phyloP scores from a whole-genome alignment of 2,329 filamentous ascomycete genomes.

The Apiospora aurea region DNA sequence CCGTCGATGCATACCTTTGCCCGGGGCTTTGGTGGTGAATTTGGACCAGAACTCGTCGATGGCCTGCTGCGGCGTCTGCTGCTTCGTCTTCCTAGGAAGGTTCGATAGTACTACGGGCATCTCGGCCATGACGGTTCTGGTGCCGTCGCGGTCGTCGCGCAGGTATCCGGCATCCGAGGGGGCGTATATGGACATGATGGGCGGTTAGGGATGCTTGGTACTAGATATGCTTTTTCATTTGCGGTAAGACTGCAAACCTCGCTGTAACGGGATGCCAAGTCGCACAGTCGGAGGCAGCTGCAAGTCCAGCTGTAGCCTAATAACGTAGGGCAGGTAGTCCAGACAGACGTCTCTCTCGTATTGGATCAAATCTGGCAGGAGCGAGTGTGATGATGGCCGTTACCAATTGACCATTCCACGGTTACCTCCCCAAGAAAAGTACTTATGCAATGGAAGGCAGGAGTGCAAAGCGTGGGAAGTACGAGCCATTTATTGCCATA shows the following conservation, averaged over 20 bases:
- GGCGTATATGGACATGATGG: constrained; percentile 17
- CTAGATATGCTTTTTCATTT: background rate
- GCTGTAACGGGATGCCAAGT: background rate
- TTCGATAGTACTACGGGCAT: constrained; percentile 33
- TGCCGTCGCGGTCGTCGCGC: background rate
- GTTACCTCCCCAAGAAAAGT: background rate
- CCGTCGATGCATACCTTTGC: constrained; percentile 60
- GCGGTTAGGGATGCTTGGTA: background rate
- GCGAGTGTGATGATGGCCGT: background rate
- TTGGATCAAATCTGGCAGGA: background rate
- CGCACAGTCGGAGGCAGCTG: background rate
- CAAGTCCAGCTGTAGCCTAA: background rate
- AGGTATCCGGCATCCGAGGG: constrained; percentile 1
- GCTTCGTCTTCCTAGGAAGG: constrained; percentile 48
- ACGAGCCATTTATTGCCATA: background rate
- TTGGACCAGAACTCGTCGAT: constrained; percentile 78
- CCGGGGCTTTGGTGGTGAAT: constrained; percentile 74
- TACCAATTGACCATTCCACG: background rate
- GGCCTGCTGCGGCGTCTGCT: constrained; percentile 69
- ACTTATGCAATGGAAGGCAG: background rate
- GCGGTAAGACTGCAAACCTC: background rate
- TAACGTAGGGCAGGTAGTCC: background rate
- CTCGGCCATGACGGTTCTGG: constrained; percentile 23
- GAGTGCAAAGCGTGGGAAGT: background rate
- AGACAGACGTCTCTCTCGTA: background rate